These are phyloP conservation scores for Phoma sp. DNA, from an alignment of 2,329 filamentous ascomycete genomes.

Conservation along the genomic window DNA sequence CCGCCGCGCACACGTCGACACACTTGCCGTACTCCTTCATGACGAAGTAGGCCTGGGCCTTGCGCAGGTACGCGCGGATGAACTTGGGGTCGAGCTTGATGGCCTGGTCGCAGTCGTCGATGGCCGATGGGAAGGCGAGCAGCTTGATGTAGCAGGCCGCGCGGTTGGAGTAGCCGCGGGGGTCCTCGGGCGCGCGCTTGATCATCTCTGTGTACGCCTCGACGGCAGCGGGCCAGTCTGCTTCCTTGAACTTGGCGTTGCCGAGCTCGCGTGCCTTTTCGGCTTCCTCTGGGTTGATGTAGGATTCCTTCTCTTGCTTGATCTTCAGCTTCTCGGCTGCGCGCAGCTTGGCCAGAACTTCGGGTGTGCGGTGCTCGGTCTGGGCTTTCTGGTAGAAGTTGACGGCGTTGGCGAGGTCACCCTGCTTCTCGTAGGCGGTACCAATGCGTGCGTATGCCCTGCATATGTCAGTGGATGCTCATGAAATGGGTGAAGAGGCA, in stretches of 20 bases:
- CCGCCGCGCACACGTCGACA: slow-evolving; percentile 85
- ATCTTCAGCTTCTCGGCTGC: slow-evolving; percentile 84
- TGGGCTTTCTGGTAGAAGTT: slow-evolving; percentile 92
- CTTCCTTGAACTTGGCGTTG: slow-evolving; percentile 96
- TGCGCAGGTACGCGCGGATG: slow-evolving; percentile 94
- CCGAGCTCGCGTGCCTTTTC: slow-evolving; percentile 95
- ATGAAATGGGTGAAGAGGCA: background rate
- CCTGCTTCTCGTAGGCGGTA: slow-evolving; percentile 88
- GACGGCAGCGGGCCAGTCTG: slow-evolving; percentile 92
- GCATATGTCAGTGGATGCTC: slow-evolving; percentile 15
- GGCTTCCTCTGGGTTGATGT: slow-evolving; percentile 88
- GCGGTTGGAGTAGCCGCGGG: slow-evolving; percentile 95
- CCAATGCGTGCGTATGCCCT: slow-evolving; percentile 92
- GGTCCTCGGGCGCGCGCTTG: slow-evolving; percentile 91
- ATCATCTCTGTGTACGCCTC: slow-evolving; percentile 96
- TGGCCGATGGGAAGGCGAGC: slow-evolving; percentile 90
- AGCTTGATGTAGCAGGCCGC: slow-evolving; percentile 97
- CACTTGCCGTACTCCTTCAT: slow-evolving; percentile 99
- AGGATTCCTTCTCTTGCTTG: slow-evolving; percentile 75
- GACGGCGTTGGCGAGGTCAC: slow-evolving; percentile 78
- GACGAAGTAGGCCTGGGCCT: slow-evolving; percentile 91
- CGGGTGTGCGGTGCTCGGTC: slow-evolving; percentile 94
- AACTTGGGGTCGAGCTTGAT: slow-evolving; percentile 92
- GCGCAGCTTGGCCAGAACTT: slow-evolving; percentile 90
- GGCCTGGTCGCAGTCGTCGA: slow-evolving; percentile 89